These are phyloP conservation scores for Acanthamoeba royreba DNA, from an alignment of 208 protist genomes.

Conservation along the genomic window DNA sequence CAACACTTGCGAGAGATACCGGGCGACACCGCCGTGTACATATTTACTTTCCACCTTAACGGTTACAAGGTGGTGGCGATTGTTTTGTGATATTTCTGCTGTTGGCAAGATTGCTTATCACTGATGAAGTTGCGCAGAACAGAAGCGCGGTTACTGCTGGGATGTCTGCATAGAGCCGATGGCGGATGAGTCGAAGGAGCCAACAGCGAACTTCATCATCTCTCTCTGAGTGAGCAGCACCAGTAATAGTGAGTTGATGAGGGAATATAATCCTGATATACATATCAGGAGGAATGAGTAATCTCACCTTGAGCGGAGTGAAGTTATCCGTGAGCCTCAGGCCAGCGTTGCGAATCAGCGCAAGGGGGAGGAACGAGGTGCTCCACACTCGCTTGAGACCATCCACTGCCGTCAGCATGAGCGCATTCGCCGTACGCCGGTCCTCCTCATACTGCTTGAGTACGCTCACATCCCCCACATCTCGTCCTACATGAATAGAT, in stretches of 20 bases:
- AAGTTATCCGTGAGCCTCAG: constrained; percentile 42
- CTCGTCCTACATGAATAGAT: background rate
- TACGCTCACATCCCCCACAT: constrained; percentile 14
- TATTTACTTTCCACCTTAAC: no score
- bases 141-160: no score
- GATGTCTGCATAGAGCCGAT: no score
- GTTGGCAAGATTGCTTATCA: no score
- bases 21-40: no score
- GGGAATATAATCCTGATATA: no score
- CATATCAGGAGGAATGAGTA: no score
- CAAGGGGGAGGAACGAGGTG: constrained; percentile 30
- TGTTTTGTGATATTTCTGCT: no score
- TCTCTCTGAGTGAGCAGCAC: background rate
- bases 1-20: no score
- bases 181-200: background rate
- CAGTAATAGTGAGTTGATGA: background rate
- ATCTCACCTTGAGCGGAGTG: constrained; percentile 36
- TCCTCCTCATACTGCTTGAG: constrained; percentile 33
- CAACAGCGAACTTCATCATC: background rate
- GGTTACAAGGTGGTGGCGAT: no score
- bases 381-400: constrained; percentile 46
- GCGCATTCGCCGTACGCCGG: background rate
- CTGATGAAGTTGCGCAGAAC: no score
- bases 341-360: background rate
- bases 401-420: constrained; percentile 41